Conservation (phyloP, 768 basidiomycete species). For the Phylloporus scabripes region DNA sequence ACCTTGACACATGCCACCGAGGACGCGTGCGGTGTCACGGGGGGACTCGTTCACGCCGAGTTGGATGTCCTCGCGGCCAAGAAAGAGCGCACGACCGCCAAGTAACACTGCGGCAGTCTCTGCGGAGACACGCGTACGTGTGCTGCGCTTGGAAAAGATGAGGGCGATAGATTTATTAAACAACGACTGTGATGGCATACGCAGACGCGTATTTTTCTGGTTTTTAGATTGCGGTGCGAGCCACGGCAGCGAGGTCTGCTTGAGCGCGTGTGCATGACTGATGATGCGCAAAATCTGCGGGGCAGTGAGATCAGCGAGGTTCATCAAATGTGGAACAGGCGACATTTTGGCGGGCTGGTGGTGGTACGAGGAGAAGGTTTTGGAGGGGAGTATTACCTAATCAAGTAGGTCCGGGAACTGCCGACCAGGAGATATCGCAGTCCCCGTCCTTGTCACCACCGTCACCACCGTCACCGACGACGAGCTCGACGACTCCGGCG, state of each 20-base stretch:
- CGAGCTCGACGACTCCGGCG: constrained; percentile 1
- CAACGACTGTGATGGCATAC: constrained; percentile 67
- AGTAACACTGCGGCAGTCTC: constrained; percentile 78
- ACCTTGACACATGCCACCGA: constrained; percentile 93
- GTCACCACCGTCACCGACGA: constrained; percentile 9
- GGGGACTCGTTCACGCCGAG: constrained; percentile 90
- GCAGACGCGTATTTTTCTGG: constrained; percentile 35
- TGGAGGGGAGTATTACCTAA: constrained; percentile 1
- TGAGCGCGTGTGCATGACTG: constrained; percentile 57
- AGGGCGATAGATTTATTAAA: constrained; percentile 83
- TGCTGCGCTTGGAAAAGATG: constrained; percentile 90
- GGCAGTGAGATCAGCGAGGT: constrained; percentile 80
- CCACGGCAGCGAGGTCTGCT: constrained; percentile 61
- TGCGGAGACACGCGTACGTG: constrained; percentile 82
- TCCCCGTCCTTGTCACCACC: neutral
- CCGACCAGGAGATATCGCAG: constrained; percentile 11
- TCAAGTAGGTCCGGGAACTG: neutral
- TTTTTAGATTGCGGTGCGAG: constrained; percentile 43
- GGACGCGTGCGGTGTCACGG: constrained; percentile 80
- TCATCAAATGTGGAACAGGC: constrained; percentile 68
- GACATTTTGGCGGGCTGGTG: constrained; percentile 13
- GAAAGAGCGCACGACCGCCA: constrained; percentile 86
- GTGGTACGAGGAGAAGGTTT: neutral
- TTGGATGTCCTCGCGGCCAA: constrained; percentile 88
- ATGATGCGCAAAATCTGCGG: constrained; percentile 68